phyloP scores from a whole-genome alignment of 352 stramenopile genomes.

The Phytophthora sp. region DNA sequence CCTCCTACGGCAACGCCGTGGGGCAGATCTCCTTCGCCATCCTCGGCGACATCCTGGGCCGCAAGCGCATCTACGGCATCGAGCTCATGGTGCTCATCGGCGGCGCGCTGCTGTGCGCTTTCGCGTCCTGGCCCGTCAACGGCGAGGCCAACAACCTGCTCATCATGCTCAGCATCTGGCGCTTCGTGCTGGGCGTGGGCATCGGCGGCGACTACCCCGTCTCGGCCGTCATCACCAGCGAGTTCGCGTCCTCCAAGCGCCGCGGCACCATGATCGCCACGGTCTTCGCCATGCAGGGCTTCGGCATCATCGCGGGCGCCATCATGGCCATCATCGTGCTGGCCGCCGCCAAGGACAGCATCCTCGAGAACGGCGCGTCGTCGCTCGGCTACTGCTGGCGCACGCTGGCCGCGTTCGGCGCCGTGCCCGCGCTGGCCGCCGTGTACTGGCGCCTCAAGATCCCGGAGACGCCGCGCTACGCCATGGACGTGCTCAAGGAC shows the following conservation, averaged over 20 bases:
- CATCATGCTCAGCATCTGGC: conserved; percentile 57
- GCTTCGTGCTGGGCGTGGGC: conserved; percentile 58
- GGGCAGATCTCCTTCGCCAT: conserved; percentile 58
- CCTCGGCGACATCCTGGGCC: conserved; percentile 51
- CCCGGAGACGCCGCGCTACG: conserved; percentile 47
- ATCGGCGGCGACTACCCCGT: conserved; percentile 63
- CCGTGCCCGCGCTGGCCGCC: conserved; percentile 39
- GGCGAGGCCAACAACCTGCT: conserved; percentile 50
- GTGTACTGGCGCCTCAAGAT: conserved; percentile 62
- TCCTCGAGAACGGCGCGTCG: conserved; percentile 42
- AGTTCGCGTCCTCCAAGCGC: conserved; percentile 49
- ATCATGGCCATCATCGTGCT: conserved; percentile 45
- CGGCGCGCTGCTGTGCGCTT: conserved; percentile 38
- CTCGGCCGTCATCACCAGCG: conserved; percentile 56
- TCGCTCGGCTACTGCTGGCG: conserved; percentile 57
- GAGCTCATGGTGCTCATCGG: conserved; percentile 54
- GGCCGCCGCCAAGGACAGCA: conserved; percentile 29
- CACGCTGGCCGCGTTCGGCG: conserved; percentile 46
- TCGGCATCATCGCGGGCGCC: conserved; percentile 47
- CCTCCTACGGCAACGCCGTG: conserved; percentile 42
- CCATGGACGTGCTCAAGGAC: conserved; percentile 52
- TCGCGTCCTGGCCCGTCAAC: conserved; percentile 49
- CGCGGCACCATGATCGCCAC: conserved; percentile 54
- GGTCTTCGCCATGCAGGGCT: conserved; percentile 63
- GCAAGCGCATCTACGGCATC: conserved; percentile 56